Percentiles rank a stretch among this genome's conserved stretches.
Conservation (phyloP, 257 asterid species). For the Ligustrum vulgare region DNA sequence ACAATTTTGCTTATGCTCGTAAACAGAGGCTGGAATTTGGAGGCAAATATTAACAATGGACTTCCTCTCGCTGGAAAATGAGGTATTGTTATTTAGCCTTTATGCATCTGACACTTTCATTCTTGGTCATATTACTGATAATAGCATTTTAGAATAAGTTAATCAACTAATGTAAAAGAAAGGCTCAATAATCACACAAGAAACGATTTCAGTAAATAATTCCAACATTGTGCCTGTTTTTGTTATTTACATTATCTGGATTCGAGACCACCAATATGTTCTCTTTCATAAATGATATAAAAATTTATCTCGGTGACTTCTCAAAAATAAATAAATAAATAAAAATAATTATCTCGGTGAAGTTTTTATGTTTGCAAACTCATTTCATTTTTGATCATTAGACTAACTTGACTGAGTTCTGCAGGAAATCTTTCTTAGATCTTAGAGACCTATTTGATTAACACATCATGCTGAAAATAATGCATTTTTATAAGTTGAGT, state of each 20-base stretch:
- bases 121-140: neutral
- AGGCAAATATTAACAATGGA: conserved; percentile 52
- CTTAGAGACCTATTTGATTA: neutral
- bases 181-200: neutral
- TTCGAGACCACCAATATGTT: neutral
- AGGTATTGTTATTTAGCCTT: conserved; percentile 28
- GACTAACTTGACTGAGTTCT: neutral
- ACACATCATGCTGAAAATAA: neutral
- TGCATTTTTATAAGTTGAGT: neutral
- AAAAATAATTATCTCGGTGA: neutral
- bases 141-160: neutral
- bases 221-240: neutral
- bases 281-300: neutral
- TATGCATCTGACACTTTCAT: neutral
- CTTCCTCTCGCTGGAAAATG: conserved; percentile 32
- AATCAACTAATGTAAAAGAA: neutral
- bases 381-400: neutral
- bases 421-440: neutral
- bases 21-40: conserved; percentile 74
- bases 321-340: too few relatives aligned
- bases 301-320: neutral
- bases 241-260: neutral
- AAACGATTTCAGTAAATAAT: neutral
- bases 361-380: neutral
- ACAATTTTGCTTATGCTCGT: conserved; percentile 14